Evolutionary conservation across 1,284 basidiomycete species (phyloP).

Genomic region (Tylopilus orsonianus): DNA sequence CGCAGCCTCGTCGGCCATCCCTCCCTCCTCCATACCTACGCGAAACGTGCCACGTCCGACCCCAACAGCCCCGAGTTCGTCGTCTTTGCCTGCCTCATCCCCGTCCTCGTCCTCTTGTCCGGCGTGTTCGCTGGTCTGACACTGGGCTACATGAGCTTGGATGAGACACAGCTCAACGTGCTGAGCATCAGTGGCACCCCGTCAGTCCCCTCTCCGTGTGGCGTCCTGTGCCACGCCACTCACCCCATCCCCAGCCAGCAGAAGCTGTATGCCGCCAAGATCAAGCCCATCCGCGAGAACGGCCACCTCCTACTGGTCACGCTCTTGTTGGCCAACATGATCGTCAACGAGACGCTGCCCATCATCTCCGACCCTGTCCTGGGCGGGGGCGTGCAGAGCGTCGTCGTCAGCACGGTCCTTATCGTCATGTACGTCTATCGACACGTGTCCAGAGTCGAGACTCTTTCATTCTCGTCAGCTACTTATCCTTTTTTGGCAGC

Average conservation of each 20-base stretch:
- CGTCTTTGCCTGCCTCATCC: constrained; percentile 41
- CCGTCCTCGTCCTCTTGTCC: constrained; percentile 51
- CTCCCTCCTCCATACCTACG: constrained; percentile 20
- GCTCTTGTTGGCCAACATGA: constrained; percentile 84
- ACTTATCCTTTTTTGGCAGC: constrained; percentile 38
- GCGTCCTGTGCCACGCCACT: neutral
- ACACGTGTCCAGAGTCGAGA: neutral
- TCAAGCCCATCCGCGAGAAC: constrained; percentile 84
- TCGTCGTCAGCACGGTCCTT: constrained; percentile 80
- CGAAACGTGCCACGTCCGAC: constrained; percentile 23
- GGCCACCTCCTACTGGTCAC: constrained; percentile 84
- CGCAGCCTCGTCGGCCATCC: constrained; percentile 20
- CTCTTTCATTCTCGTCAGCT: neutral
- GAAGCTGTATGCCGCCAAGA: constrained; percentile 78
- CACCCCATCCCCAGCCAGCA: constrained; percentile 53
- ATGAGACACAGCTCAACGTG: constrained; percentile 90
- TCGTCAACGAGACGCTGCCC: constrained; percentile 89
- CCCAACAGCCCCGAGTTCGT: constrained; percentile 24
- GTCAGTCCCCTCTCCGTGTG: constrained; percentile 41
- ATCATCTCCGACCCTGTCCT: constrained; percentile 88
- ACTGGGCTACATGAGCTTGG: constrained; percentile 90
- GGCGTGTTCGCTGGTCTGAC: constrained; percentile 75
- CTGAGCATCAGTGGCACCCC: constrained; percentile 81
- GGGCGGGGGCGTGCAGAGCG: constrained; percentile 80
- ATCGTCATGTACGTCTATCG: constrained; percentile 73